Base-by-base conservation (phyloP, 306 rosid species). In the Ormosia semicastrata region DNA sequence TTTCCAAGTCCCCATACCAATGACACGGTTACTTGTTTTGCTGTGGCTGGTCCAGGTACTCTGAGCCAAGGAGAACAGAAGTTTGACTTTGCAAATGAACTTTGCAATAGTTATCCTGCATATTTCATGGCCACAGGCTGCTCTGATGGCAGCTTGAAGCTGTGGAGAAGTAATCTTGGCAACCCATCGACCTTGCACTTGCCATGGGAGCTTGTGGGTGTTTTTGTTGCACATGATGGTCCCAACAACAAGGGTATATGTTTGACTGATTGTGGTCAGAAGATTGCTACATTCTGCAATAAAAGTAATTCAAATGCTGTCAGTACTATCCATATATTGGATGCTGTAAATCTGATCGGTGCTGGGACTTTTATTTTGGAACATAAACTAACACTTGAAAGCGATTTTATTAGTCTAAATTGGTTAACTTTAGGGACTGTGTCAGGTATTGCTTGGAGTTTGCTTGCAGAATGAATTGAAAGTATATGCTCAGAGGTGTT, bases 181-280 rank as follows among this genome's bases (percentile, higher is more conserved):
- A 90, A 65, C 81, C 81, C 82, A 54, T 76, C 80, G 67, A 83
- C 81, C 56, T 77, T 88, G 77, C 77, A 83, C 78, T 79, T 86
- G 77, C 92, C 89, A 39, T 95, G 99, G 99, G 95, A 93, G 82
- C 95, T 93, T 76, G 97, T 88, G 40, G 97, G 98, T 81, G 83
- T 63, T 73, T 67, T 90, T 82, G 66, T 52, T 77, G 91, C 92
- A 12, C 95, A 93, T 88, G 83, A 90, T 65, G 81, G 94, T 36
- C 94, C 97, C 29, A 39, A 93, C 87, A 82, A 67, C 69, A n/a
- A n/a, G n/a, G 85, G 86, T 68, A 66, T 95, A 84, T 84, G 91
- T 82, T 83, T 90, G 70, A 76, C 90, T 60, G 89, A 82, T 73
- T 87, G 88, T 82, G 99, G 99, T 71, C 80, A 71, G 86, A 95